Evolutionary conservation across 352 stramenopile genomes (phyloP).

Genomic region (Globisporangium spiculum): DNA sequence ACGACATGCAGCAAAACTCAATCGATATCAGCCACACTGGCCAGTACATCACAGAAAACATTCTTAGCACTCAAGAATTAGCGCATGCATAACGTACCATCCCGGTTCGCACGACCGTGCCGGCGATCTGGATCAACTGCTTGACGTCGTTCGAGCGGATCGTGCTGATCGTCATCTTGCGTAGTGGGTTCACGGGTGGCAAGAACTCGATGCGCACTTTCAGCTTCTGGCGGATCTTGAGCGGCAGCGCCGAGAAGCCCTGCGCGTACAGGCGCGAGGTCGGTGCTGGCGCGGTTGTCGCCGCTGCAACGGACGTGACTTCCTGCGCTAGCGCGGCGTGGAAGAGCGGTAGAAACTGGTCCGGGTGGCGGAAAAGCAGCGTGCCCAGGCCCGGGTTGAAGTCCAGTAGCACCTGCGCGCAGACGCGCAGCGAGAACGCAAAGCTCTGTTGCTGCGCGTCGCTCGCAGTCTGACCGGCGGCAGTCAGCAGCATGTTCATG

Average conservation of each 20-base stretch:
- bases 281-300: not conserved
- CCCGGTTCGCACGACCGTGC: conserved; percentile 89
- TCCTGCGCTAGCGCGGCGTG: conserved; percentile 77
- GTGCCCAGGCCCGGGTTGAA: conserved; percentile 74
- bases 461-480: not conserved
- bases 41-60: not conserved
- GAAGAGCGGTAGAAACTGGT: conserved; percentile 85
- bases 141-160: conserved; percentile 91
- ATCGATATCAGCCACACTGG: not conserved
- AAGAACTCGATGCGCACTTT: conserved; percentile 91
- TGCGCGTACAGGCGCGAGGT: conserved; percentile 2
- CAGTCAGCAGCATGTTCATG: not conserved
- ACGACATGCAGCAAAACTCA: not conserved
- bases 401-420: conserved; percentile 80
- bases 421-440: conserved; percentile 50
- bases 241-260: conserved; percentile 23
- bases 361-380: conserved; percentile 87
- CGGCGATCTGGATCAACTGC: conserved; percentile 80
- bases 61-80: not conserved
- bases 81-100: conserved; percentile 36
- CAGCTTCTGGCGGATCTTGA: conserved; percentile 40
- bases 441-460: conserved; percentile 31
- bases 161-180: conserved; percentile 24
- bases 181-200: conserved; percentile 72
- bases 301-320: conserved; percentile 21